Evolutionary conservation across 2,329 filamentous ascomycete genomes (phyloP).

Genomic region (Fusarium euwallaceae): DNA sequence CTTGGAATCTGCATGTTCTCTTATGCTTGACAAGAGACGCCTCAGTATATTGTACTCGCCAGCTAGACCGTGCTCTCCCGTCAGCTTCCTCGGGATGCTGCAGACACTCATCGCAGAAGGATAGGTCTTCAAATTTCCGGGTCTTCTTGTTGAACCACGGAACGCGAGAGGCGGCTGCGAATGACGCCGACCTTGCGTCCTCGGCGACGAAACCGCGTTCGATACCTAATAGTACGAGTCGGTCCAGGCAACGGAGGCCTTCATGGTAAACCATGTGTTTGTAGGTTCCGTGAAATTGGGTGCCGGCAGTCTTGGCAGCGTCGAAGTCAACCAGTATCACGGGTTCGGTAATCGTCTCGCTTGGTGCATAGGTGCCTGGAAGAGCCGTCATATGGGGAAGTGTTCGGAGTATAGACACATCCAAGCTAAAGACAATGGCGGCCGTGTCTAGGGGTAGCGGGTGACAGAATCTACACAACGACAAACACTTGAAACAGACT

Average conservation of each 20-base stretch:
- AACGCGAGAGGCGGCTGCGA: neutral
- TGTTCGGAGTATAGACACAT: neutral
- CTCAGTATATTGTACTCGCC: neutral
- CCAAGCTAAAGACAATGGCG: neutral
- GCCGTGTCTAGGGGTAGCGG: neutral
- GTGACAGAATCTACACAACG: neutral
- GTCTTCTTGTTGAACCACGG: neutral
- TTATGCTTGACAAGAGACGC: neutral
- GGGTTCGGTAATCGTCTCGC: neutral
- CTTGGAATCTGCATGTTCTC: neutral
- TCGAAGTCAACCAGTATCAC: neutral
- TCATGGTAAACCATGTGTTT: neutral
- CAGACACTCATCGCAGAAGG: neutral
- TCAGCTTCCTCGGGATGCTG: neutral
- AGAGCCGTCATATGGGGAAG: neutral
- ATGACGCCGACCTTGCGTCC: neutral
- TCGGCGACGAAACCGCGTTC: neutral
- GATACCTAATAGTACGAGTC: neutral
- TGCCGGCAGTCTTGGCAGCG: neutral
- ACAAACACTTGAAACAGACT: conserved; percentile 5
- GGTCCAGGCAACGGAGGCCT: neutral
- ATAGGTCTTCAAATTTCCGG: neutral
- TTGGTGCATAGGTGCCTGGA: neutral
- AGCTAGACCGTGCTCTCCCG: neutral
- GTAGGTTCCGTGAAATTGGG: neutral